Base-by-base conservation (phyloP, 2,329 filamentous ascomycete species). In the Microcera coccophila region DNA sequence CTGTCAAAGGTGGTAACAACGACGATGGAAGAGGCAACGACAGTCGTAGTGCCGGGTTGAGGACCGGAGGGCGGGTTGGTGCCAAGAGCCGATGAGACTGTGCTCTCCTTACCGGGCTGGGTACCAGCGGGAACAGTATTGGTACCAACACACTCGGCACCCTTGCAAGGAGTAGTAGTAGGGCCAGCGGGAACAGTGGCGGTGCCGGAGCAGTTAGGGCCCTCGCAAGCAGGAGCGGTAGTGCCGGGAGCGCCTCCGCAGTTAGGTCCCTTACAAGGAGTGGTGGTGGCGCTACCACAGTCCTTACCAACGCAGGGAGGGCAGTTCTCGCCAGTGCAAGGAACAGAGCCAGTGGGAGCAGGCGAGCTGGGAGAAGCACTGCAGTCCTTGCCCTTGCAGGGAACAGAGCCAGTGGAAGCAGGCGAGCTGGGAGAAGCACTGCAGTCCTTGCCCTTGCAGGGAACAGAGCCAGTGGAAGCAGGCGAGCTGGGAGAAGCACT, bases 271-370 rank as follows among this genome's bases (percentile, higher is more conserved):
- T 48, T 44, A 4, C 64, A 42, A 29, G 38, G 41, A 72, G 77
- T 81, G 58, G 82, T 61, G 32, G 79, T 83, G 49, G 81, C 82
- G 38, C 74, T n/a, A 32, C 5, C 76, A 36, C 29, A 32, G 29
- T 32, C 29, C 5, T 8, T 8, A 15, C 29, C 29, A 8, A 5
- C 15, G n/a, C 29, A 32, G n/a, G 78, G 64, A 45, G 83, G 59
- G 5, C 76, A 78, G 41, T 75, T 66, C 11, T 14, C 29, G 36
- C 52, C 47, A 39, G 74, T 65, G 28, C 54, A 54, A 34, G 44
- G 20, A 22, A 9, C 16, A 32, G 28, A 21, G n/a, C 8, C 42
- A 35, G 11, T 31, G 12, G 21, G 19, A 12, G 21, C 21, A 4
- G 21, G 10, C 9, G 35, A 15, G 16, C 16, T 19, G 33, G 33